A percentile compares a stretch with the other conserved stretches of the same genome.
Evolutionary conservation across 1,284 basidiomycete species (phyloP).

Genomic region (Crucibulum parvulum): DNA sequence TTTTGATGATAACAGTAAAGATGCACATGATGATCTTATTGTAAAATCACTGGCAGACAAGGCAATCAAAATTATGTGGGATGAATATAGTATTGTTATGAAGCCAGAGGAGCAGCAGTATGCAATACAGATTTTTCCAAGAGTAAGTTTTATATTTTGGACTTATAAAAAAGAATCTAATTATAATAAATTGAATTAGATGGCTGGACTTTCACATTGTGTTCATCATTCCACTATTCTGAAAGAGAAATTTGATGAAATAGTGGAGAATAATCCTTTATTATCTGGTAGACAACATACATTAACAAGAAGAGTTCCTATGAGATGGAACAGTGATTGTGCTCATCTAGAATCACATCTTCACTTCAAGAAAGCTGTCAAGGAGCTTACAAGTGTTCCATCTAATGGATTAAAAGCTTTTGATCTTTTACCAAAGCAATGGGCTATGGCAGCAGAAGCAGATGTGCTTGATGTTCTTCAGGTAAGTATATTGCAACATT

Average conservation of each 20-base stretch:
- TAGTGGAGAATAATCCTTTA: slow-evolving; percentile 6
- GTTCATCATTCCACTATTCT: slow-evolving; percentile 17
- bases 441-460: not conserved
- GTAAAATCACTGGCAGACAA: not conserved
- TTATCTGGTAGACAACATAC: slow-evolving; percentile 1
- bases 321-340: slow-evolving; percentile 11
- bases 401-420: not conserved
- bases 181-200: not conserved
- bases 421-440: not conserved
- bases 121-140: not conserved
- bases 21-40: not conserved
- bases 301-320: slow-evolving; percentile 12
- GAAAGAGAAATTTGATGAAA: slow-evolving; percentile 18
- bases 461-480: not conserved
- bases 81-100: not conserved
- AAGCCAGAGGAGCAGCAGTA: not conserved
- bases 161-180: not conserved
- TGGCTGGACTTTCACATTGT: not conserved
- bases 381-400: not conserved
- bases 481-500: not conserved
- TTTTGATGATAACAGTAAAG: not conserved
- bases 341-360: not conserved
- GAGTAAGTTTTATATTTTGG: not conserved
- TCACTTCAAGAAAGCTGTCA: not conserved
- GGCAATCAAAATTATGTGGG: not conserved